Conservation (phyloP, 495 filamentous ascomycete genomes). For the Cryomyces antarcticus region DNA sequence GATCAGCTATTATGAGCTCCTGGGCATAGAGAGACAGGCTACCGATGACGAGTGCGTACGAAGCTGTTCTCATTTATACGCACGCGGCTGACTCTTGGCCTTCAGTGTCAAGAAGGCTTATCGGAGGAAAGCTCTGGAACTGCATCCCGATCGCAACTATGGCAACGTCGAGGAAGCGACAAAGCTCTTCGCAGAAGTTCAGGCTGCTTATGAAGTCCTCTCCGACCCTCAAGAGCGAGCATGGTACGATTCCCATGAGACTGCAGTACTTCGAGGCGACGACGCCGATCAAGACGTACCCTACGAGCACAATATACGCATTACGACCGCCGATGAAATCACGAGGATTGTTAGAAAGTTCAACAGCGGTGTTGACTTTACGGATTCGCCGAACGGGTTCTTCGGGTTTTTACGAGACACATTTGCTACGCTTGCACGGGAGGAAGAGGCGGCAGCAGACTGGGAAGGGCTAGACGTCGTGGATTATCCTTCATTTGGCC, state of each 20-base stretch:
- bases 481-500: constrained; percentile 67
- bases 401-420: constrained; percentile 52
- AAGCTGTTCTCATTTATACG: not conserved
- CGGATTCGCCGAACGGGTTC: constrained; percentile 60
- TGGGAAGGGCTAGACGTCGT: constrained; percentile 36
- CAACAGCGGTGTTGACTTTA: constrained; percentile 52
- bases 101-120: constrained; percentile 84
- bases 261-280: constrained; percentile 52
- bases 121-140: constrained; percentile 68
- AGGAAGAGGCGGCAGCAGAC: constrained; percentile 54
- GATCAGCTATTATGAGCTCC: constrained; percentile 80
- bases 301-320: constrained; percentile 39
- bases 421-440: constrained; percentile 62
- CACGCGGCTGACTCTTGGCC: constrained; percentile 3
- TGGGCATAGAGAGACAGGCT: constrained; percentile 49
- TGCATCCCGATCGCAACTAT: constrained; percentile 90
- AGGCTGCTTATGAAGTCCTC: constrained; percentile 83
- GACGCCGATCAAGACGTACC: constrained; percentile 22
- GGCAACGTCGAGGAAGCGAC: constrained; percentile 70
- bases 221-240: constrained; percentile 88
- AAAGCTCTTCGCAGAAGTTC: constrained; percentile 68
- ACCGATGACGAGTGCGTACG: constrained; percentile 60
- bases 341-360: constrained; percentile 53
- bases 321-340: constrained; percentile 65
- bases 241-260: constrained; percentile 93